Evolutionary conservation across 768 basidiomycete genomes (phyloP), one percentile per base, ranked within the genome.

Genomic region (Galerina sulciceps): DNA sequence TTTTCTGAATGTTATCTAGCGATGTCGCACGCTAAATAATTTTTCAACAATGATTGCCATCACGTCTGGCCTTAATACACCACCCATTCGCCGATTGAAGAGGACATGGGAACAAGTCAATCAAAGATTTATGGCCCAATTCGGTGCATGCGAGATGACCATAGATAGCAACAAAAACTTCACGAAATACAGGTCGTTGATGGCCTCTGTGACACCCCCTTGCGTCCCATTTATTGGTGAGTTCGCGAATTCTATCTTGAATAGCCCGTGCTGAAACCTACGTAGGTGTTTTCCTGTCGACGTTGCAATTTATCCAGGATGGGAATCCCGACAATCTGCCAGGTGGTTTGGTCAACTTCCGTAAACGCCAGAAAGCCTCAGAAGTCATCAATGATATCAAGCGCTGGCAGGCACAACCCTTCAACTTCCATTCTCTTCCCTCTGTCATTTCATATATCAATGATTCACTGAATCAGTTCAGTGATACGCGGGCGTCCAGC

Each of bases 11-110:
- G 36, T 17, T 13, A 38, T 53, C n/a, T 62, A 98, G 96, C 91
- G 93, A 31, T 96, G 96, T 71, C 91, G 93, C 45, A 73, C 75
- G 15, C 76, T 98, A 63, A 92, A 96, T 72, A 99, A 99, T 75
- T 98, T 94, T 75, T 96, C 95, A 17, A 92, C 89, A n/a, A 93
- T 99, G 89, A 93, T 94, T 58, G 94, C 95, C 35, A 91, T 99
- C 55, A 88, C 95, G 37, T 96, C 96, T 13, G 96, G 95, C 6
- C 80, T 98, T 53, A 96, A 96, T 65, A 93, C 93, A 0, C 91
- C 96, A 17, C 94, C 94, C 11, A 95, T 99, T 60, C 88, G 91
- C 43, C 87, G 96, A 9, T 79, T 99, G 58, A 96, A 94, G 71
- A 86, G 96, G 49, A 96, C 96, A 4, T 96, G 94, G 89, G 94